Evolutionary conservation across 1,284 basidiomycete genomes (phyloP), one percentile per base, ranked within the genome.

Genomic region (Ustilago esculenta): DNA sequence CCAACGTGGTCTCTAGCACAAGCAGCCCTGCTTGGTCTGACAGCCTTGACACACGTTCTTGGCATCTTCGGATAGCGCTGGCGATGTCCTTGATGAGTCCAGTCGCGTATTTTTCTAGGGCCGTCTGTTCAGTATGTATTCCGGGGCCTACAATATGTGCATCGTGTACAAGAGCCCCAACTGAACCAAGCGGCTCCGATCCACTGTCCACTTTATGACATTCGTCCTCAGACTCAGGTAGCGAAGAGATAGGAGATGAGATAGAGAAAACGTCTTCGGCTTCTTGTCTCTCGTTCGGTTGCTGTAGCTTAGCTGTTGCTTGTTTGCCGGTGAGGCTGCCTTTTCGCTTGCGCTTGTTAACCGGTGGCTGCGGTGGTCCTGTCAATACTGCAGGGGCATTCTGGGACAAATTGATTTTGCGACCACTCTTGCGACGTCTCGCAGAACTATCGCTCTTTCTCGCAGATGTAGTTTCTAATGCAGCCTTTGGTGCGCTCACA

Each of bases 1-100:
- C 33, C 2, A 45, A 10, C 1, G 30, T 34, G 8, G 14, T 21
- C 14, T 53, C 41, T 9, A 53, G 20, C 0, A 18, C 15, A 0
- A 54, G 27, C 2, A 44, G 25, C 6, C 34, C 45, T n/a, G 18
- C 37, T n/a, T 25, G 14, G 9, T 45, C 41, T 17, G 15, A 17
- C 23, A 35, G 33, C 4, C n/a, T 14, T 1, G 27, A 21, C 17
- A 50, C n/a, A 17, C 32, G 42, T 1, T 12, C 15, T 11, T 36
- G 40, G 25, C 58, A 54, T n/a, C 58, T 23, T 29, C 17, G 21
- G 8, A 54, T 41, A 4, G 36, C 35, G 18, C 7, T 20, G 1
- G 9, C 29, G 1, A 50, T 54, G 32, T 54, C 51, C 20, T 41
- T 39, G 41, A 54, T 20, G 5, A 61, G 42, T 2, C 48, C 43